Percentiles rank a stretch among this genome's conserved stretches.
Conservation (phyloP, 1,139 yeast species). For the Nadsonia commutata region DNA sequence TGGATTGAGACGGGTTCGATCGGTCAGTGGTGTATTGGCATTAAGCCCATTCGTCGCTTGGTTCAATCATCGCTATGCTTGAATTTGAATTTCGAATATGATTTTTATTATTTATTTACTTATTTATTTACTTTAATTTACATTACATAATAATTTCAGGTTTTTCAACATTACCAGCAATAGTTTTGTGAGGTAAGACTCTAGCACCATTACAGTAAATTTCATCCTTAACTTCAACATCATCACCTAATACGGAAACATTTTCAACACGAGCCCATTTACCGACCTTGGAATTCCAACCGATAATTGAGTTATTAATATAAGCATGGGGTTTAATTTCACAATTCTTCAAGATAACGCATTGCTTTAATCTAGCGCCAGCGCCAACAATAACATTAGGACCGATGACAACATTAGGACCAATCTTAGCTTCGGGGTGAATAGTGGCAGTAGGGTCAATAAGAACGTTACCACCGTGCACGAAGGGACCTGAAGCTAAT, state of each 20-base stretch:
- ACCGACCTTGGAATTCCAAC: constrained; percentile 98
- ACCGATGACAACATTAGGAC: constrained; percentile 97
- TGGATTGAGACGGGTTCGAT: too few relatives aligned
- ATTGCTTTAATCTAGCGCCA: constrained; percentile 96
- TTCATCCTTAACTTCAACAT: constrained; percentile 96
- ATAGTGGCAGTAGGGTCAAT: constrained; percentile 92
- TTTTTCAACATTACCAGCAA: constrained; percentile 90
- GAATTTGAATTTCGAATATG: too few relatives aligned
- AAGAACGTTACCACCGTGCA: constrained; percentile 87
- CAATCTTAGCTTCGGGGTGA: constrained; percentile 86
- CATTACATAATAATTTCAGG: constrained; percentile 90
- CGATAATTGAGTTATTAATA: constrained; percentile 95
- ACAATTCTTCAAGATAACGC: constrained; percentile 84
- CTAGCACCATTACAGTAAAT: constrained; percentile 98
- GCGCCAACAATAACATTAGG: constrained; percentile 94
- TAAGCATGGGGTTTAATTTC: constrained; percentile 93
- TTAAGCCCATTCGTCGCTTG: too few relatives aligned
- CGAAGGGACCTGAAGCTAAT: constrained; percentile 53
- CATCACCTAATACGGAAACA: constrained; percentile 96
- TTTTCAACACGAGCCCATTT: constrained; percentile 99
- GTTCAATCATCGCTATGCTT: too few relatives aligned
- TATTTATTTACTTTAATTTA: not conserved
- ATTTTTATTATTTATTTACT: not conserved
- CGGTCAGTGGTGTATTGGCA: too few relatives aligned
- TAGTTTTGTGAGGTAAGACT: constrained; percentile 96